A percentile compares a stretch with the other conserved stretches of the same genome.
These are phyloP conservation scores for Colletotrichum cuscutae DNA, from an alignment of 2,329 filamentous ascomycete genomes.

Conservation along the genomic window DNA sequence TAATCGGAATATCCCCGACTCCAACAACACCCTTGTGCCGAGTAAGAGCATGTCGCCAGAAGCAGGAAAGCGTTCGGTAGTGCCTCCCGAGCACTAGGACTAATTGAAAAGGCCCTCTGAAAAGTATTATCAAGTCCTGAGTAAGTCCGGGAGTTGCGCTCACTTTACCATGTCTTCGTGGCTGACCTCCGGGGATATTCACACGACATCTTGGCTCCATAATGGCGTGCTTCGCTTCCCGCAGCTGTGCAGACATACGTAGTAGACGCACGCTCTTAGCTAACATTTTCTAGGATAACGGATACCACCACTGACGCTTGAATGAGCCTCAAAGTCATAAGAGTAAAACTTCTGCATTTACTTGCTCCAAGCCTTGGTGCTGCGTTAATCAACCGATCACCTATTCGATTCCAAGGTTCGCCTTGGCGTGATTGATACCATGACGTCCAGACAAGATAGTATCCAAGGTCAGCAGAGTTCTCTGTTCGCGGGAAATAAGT, in stretches of 20 bases:
- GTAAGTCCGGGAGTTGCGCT: neutral
- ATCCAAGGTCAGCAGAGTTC: conserved; percentile 2
- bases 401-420: too few relatives aligned
- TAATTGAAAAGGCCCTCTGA: neutral
- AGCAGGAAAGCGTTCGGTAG: neutral
- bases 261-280: neutral
- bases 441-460: conserved; percentile 1
- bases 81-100: neutral
- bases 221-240: conserved; percentile 25
- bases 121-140: neutral
- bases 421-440: neutral
- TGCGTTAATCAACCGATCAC: too few relatives aligned
- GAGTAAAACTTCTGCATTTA: neutral
- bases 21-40: neutral
- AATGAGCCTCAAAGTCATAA: neutral
- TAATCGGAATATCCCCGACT: conserved; percentile 12
- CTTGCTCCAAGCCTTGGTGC: neutral
- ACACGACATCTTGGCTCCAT: conserved; percentile 27
- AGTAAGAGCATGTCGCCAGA: neutral
- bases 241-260: neutral
- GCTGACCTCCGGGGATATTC: neutral
- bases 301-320: neutral
- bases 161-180: neutral
- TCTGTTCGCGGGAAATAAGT: neutral
- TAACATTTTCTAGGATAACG: neutral